Evolutionary conservation across 768 basidiomycete species (phyloP).

Genomic region (Lentinula lateritia): DNA sequence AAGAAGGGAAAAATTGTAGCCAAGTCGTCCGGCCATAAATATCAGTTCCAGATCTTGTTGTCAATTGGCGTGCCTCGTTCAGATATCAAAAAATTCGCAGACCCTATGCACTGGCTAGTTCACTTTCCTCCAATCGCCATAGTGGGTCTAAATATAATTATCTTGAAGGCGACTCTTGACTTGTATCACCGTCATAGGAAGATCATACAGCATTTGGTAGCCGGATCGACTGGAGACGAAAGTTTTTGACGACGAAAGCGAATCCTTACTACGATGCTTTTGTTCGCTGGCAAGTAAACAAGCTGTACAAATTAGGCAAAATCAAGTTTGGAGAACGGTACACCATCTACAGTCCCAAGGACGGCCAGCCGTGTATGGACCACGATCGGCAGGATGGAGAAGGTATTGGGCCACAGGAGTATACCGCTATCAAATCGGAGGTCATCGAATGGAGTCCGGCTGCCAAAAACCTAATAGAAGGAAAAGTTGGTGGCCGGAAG

Average conservation of each 20-base stretch:
- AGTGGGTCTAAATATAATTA: slow-evolving; percentile 32
- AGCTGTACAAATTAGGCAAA: slow-evolving; percentile 78
- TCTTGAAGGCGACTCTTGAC: neutral
- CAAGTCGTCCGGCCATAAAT: slow-evolving; percentile 89
- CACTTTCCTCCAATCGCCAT: slow-evolving; percentile 96
- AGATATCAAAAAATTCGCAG: slow-evolving; percentile 95
- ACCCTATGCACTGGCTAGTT: slow-evolving; percentile 87
- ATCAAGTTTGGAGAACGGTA: slow-evolving; percentile 98
- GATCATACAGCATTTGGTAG: slow-evolving; percentile 90
- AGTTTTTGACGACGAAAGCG: slow-evolving; percentile 89
- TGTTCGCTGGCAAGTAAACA: slow-evolving; percentile 98
- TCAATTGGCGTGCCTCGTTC: slow-evolving; percentile 82
- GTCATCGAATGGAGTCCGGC: slow-evolving; percentile 78
- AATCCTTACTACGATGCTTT: slow-evolving; percentile 98
- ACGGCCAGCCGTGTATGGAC: slow-evolving; percentile 99
- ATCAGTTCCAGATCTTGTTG: slow-evolving; percentile 99
- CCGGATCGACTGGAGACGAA: slow-evolving; percentile 94
- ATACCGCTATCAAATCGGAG: slow-evolving; percentile 92
- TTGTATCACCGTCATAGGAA: slow-evolving; percentile 14
- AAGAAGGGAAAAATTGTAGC: slow-evolving; percentile 95
- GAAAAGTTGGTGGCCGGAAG: slow-evolving; percentile 70
- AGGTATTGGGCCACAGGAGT: slow-evolving; percentile 92
- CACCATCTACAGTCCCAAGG: slow-evolving; percentile 97
- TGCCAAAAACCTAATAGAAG: slow-evolving; percentile 58
- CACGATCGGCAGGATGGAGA: slow-evolving; percentile 96